These are phyloP conservation scores for Leccinum boreale DNA, from an alignment of 768 basidiomycete species.

Conservation along the genomic window DNA sequence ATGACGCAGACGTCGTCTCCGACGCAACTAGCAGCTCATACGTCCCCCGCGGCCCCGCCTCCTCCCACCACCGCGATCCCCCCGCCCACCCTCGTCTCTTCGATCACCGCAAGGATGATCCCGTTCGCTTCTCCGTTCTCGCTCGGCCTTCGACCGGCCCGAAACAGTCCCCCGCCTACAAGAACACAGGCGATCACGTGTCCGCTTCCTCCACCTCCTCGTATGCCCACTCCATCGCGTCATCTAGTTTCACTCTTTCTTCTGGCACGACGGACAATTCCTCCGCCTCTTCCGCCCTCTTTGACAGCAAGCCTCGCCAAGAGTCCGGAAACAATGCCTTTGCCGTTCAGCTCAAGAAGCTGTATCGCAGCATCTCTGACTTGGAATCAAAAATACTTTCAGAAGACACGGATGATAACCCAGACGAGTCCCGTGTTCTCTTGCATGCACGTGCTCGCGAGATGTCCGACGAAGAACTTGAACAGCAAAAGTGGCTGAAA, in stretches of 20 bases:
- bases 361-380: conserved; percentile 79
- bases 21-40: conserved; percentile 56
- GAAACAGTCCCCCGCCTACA: conserved; percentile 51
- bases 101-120: conserved; percentile 89
- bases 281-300: conserved; percentile 66
- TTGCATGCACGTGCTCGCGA: conserved; percentile 33
- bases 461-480: conserved; percentile 50
- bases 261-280: conserved; percentile 73
- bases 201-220: conserved; percentile 76
- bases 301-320: conserved; percentile 52
- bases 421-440: conserved; percentile 37
- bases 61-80: conserved; percentile 35
- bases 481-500: conserved; percentile 75
- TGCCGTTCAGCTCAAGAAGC: conserved; percentile 69
- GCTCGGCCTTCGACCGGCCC: conserved; percentile 42
- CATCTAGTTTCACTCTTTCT: conserved; percentile 70
- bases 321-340: conserved; percentile 65
- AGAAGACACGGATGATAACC: conserved; percentile 56
- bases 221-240: conserved; percentile 64
- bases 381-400: conserved; percentile 74
- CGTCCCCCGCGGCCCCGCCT: conserved; percentile 28
- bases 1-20: conserved; percentile 65
- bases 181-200: conserved; percentile 65
- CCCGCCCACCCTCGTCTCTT: conserved; percentile 59
- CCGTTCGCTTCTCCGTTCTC: conserved; percentile 75